Conservation (phyloP, 257 asterid species). For the Euphrasia confusa region DNA sequence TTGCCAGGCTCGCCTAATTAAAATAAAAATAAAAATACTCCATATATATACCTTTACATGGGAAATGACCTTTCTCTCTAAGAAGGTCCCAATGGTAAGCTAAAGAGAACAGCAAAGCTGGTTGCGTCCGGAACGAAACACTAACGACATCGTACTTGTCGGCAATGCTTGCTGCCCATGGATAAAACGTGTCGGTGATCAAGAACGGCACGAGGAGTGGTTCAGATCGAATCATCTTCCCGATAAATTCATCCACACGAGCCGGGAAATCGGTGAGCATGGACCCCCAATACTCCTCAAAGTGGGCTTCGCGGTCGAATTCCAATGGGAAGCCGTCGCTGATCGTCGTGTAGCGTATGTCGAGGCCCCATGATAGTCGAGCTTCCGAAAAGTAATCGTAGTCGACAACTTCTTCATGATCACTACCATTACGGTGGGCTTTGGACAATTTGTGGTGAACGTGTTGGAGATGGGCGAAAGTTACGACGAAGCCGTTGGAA, state of each 20-base stretch:
- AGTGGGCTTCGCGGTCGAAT: constrained; percentile 27
- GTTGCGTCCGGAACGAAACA: constrained; percentile 48
- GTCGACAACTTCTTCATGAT: neutral
- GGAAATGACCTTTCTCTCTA: neutral
- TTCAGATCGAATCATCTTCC: constrained; percentile 26
- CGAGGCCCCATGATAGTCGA: constrained; percentile 36
- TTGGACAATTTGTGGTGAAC: neutral
- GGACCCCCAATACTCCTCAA: constrained; percentile 17
- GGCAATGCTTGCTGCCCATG: constrained; percentile 39
- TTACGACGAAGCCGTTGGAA: constrained; percentile 49
- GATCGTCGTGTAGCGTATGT: constrained; percentile 25
- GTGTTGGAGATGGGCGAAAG: constrained; percentile 48
- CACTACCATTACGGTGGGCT: neutral
- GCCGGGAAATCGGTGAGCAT: constrained; percentile 27
- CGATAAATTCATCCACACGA: constrained; percentile 40
- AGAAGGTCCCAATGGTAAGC: neutral
- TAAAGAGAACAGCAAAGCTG: constrained; percentile 36
- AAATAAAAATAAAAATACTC: no score
- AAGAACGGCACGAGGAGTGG: constrained; percentile 20
- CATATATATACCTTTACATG: constrained; percentile 1
- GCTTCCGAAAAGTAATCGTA: constrained; percentile 28
- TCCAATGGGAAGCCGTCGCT: constrained; percentile 33
- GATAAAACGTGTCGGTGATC: constrained; percentile 36
- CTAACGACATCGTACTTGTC: constrained; percentile 30
- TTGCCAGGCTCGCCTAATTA: no score